These are phyloP conservation scores for Paramecium biaurelia DNA, from an alignment of 73 alveolate genomes.

Conservation along the genomic window DNA sequence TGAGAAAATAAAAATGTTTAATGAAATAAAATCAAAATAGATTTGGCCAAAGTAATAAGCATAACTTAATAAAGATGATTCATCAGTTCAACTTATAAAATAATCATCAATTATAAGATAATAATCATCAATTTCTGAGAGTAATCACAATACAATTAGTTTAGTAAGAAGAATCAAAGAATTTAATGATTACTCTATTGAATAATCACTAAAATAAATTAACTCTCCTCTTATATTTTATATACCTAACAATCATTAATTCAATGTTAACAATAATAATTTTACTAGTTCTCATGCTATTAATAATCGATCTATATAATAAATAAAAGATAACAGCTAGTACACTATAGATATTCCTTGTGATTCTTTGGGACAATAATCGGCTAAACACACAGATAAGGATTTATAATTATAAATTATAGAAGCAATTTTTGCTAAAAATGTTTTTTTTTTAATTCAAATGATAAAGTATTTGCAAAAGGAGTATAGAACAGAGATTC, in stretches of 20 bases:
- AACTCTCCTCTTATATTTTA: neutral
- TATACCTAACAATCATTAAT: neutral
- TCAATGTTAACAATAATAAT: neutral
- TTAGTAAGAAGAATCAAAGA: neutral
- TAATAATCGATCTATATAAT: neutral
- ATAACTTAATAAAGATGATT: neutral
- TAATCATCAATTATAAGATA: neutral
- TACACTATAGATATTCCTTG: constrained; percentile 11
- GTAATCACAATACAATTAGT: neutral
- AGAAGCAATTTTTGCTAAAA: neutral
- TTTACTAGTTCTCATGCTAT: neutral
- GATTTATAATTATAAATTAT: neutral
- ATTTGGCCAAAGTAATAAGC: neutral
- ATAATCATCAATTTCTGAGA: neutral
- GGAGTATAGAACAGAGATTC: constrained; percentile 50
- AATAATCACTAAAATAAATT: neutral
- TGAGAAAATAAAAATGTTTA: neutral
- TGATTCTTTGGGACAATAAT: neutral
- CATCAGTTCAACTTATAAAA: neutral
- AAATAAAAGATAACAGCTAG: neutral
- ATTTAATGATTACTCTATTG: neutral
- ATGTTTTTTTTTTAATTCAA: neutral
- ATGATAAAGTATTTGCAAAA: neutral
- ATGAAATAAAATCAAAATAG: neutral
- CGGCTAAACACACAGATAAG: neutral